Percentiles rank a stretch among this genome's conserved stretches.
These are phyloP conservation scores for Cladosporium cucumerinum DNA, from an alignment of 2,329 filamentous ascomycete genomes.

Conservation along the genomic window DNA sequence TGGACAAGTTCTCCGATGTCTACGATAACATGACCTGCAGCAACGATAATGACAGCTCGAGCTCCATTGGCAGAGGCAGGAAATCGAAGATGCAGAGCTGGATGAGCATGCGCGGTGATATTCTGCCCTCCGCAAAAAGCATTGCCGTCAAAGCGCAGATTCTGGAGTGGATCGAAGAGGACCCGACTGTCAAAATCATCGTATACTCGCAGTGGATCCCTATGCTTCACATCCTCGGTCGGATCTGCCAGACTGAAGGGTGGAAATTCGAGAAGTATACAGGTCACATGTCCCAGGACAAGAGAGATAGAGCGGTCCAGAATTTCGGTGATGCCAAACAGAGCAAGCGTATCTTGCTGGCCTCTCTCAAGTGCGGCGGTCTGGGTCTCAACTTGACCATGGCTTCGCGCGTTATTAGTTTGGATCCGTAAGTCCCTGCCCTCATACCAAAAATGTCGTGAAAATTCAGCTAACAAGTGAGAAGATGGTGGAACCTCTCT, in stretches of 20 bases:
- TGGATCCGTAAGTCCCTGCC: too few species aligned
- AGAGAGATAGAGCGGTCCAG: constrained; percentile 46
- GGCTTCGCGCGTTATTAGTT: constrained; percentile 35
- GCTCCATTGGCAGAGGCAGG: constrained; percentile 7
- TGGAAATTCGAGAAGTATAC: constrained; percentile 51
- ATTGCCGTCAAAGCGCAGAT: constrained; percentile 46
- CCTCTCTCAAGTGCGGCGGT: constrained; percentile 57
- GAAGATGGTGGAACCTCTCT: constrained; percentile 36
- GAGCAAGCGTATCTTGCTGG: constrained; percentile 52
- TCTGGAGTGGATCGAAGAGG: constrained; percentile 44
- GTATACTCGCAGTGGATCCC: constrained; percentile 59
- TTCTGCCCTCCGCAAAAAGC: constrained; percentile 47
- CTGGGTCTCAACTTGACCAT: constrained; percentile 58
- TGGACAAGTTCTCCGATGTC: not conserved
- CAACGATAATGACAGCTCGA: not conserved
- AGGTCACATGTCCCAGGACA: constrained; percentile 46
- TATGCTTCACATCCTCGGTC: constrained; percentile 50
- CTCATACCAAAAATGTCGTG: too few species aligned
- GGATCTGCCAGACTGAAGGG: constrained; percentile 48
- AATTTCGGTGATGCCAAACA: constrained; percentile 42
- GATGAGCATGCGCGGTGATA: constrained; percentile 36
- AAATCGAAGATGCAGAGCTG: constrained; percentile 35
- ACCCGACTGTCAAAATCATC: constrained; percentile 53
- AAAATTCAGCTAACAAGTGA: too few species aligned
- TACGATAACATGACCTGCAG: not conserved